These are phyloP conservation scores for Geotrichum siamense DNA, from an alignment of 1,139 yeast genomes.

Conservation along the genomic window DNA sequence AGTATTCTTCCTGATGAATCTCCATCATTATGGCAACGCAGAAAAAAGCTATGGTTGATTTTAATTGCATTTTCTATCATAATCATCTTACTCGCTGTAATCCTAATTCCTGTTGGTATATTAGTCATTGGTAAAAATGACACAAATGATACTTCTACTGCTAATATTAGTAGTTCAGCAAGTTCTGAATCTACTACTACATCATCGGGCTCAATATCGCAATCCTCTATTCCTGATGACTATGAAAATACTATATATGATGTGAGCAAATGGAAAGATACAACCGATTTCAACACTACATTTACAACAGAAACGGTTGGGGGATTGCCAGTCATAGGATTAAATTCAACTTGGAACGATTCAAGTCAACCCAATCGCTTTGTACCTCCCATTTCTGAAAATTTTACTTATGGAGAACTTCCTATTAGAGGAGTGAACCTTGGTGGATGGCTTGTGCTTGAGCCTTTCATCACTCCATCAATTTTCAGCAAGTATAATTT, in stretches of 20 bases:
- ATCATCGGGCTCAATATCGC: constrained; percentile 2
- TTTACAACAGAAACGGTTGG: constrained; percentile 34
- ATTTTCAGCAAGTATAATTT: constrained; percentile 46
- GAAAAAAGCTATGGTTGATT: constrained; percentile 16
- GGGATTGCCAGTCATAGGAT: constrained; percentile 35
- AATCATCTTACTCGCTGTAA: constrained; percentile 26
- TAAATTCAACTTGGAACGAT: constrained; percentile 32
- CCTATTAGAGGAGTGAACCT: constrained; percentile 71
- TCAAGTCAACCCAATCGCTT: constrained; percentile 25
- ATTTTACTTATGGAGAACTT: constrained; percentile 42
- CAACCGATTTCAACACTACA: constrained; percentile 34
- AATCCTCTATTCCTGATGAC: constrained; percentile 22
- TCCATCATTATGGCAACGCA: constrained; percentile 15
- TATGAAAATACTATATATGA: constrained; percentile 31
- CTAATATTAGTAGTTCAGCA: constrained; percentile 4
- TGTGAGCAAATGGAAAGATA: constrained; percentile 33
- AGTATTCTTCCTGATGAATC: neutral
- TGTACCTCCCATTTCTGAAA: constrained; percentile 29
- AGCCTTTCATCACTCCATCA: constrained; percentile 78
- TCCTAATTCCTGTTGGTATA: constrained; percentile 32
- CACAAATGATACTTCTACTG: neutral
- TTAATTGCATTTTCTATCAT: constrained; percentile 20
- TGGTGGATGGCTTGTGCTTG: constrained; percentile 90
- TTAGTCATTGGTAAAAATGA: constrained; percentile 25
- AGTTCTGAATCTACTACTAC: constrained; percentile 2